phyloP scores from a whole-genome alignment of 2,329 filamentous ascomycete species.

The Arthrobotrys entomopaga region DNA sequence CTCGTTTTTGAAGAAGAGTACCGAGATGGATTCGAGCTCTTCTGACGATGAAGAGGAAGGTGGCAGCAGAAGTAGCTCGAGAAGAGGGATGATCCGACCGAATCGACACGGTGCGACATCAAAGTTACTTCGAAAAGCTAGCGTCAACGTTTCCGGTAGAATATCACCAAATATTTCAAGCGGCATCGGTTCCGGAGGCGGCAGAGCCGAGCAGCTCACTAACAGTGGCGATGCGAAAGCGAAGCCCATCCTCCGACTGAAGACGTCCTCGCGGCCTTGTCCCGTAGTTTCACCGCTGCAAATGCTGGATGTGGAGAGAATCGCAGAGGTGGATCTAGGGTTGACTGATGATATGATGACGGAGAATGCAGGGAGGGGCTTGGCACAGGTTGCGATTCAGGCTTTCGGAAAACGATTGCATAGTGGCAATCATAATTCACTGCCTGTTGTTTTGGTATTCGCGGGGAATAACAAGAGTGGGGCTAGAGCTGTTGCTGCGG shows the following conservation, averaged over 20 bases:
- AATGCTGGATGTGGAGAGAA: conserved; percentile 91
- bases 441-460: conserved; percentile 77
- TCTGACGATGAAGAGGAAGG: conserved; percentile 73
- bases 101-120: conserved; percentile 33
- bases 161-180: conserved; percentile 51
- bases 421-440: conserved; percentile 63
- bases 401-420: conserved; percentile 70
- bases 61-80: conserved; percentile 65
- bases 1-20: conserved; percentile 54
- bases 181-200: conserved; percentile 37
- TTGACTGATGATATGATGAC: conserved; percentile 89
- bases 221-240: conserved; percentile 57
- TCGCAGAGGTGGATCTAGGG: conserved; percentile 85
- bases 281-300: conserved; percentile 76
- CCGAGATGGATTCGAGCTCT: conserved; percentile 43
- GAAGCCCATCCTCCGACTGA: conserved; percentile 42
- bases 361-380: conserved; percentile 87
- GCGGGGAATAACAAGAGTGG: conserved; percentile 95
- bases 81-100: conserved; percentile 61
- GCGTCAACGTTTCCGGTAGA: conserved; percentile 49
- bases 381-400: conserved; percentile 82
- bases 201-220: conserved; percentile 56
- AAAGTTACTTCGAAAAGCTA: conserved; percentile 56
- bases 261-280: conserved; percentile 65
- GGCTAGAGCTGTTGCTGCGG: conserved; percentile 83